Conservation (phyloP, 306 rosid genomes). For the Styphnolobium japonicum region DNA sequence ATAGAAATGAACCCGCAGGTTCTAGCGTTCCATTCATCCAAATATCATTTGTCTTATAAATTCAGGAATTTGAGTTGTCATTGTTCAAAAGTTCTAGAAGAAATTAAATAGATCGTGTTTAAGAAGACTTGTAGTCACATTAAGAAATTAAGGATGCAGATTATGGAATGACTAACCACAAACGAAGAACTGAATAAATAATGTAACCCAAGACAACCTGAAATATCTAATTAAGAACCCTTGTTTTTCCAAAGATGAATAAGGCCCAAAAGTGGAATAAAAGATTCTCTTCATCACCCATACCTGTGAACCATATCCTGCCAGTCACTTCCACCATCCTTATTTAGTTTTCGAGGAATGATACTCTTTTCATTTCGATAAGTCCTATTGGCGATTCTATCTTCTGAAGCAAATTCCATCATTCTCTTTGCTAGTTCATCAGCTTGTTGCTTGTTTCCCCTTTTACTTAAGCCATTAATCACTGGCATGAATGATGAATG, state of each 20-base stretch:
- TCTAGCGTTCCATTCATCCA: background rate
- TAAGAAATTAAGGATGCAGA: constrained; percentile 20
- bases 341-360: constrained; percentile 33
- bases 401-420: constrained; percentile 77
- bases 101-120: constrained; percentile 3
- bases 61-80: background rate
- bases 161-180: background rate
- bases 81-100: constrained; percentile 4
- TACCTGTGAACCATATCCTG: constrained; percentile 80
- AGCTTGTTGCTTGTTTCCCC: constrained; percentile 70
- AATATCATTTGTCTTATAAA: background rate
- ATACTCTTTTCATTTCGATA: constrained; percentile 30
- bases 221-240: constrained; percentile 7
- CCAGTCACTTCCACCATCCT: constrained; percentile 58
- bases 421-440: constrained; percentile 72
- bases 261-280: background rate
- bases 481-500: constrained; percentile 77
- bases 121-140: background rate
- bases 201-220: background rate
- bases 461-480: constrained; percentile 76
- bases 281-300: constrained; percentile 6
- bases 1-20: background rate
- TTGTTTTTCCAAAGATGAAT: constrained; percentile 3
- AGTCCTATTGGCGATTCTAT: constrained; percentile 37
- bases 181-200: background rate